Base-by-base conservation (phyloP, 306 rosid species). In the Benincasa hispida region DNA sequence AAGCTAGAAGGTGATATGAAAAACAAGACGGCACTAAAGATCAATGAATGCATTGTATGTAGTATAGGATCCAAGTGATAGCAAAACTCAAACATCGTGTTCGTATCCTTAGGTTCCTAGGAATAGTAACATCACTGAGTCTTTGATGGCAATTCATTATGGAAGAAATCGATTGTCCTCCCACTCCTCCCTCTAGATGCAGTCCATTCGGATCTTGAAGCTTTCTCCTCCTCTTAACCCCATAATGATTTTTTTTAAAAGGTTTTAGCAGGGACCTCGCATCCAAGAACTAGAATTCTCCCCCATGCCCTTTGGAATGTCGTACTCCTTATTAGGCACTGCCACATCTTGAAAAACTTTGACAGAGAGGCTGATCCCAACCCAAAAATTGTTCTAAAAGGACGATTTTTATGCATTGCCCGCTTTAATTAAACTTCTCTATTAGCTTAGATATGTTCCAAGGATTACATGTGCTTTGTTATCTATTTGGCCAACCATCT, bases 321-420 rank as follows among this genome's bases (percentile, higher is more conserved):
- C 21, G 1, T 37, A 65, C 1, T 65, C 18, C 28, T 35, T 35
- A 65, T 60, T 5, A 19, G 15, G 14, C 45, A 19, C 72, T 34
- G 34, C 3, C 13, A 8, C 34, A 24, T 35, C 28, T n/a, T 65
- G 10, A 4, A 65, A 65, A 35, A 28, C 50, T 35, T 65, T n/a
- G 28, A 65, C 27, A 65, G 48, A 65, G 72, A 32, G 14, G 72
- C 50, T n/a, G 17, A 65, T 35, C 50, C 28, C 50, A 35, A 65
- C 50, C 72, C 72, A 65, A 35, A n/a, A 34, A 19, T 35, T 65
- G 72, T 35, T 65, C 72, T 48, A 65, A 65, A 65, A 65, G 72
- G 27, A 35, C 2, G 72, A 35, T 18, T 65, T 5, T 65, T 0
- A 5, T 7, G 1, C 72, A 35, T 35, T 18, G 14, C 1, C 47